Percentiles rank a stretch among this genome's conserved stretches.
phyloP scores from a whole-genome alignment of 2,329 filamentous ascomycete genomes.

The Bipolaris victoriae region DNA sequence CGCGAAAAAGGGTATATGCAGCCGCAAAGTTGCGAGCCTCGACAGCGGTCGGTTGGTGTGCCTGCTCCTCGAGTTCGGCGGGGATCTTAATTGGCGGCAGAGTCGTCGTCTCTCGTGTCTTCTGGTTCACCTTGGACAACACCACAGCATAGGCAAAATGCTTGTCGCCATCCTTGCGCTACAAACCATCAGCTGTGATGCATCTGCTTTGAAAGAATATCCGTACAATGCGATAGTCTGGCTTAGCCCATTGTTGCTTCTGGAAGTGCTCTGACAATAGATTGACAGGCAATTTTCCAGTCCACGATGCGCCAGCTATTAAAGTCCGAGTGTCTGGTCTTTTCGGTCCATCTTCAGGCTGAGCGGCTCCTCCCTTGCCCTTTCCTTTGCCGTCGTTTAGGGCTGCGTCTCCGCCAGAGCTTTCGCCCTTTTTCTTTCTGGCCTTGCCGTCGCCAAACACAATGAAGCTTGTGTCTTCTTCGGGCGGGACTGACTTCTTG shows the following conservation, averaged over 20 bases:
- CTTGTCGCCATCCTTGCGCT: constrained; percentile 75
- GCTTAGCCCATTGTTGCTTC: constrained; percentile 93
- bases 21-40: constrained; percentile 95
- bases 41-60: constrained; percentile 76
- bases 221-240: constrained; percentile 81
- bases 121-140: constrained; percentile 73
- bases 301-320: constrained; percentile 96
- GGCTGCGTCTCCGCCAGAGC: constrained; percentile 13
- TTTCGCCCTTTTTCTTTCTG: constrained; percentile 50
- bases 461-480: constrained; percentile 57
- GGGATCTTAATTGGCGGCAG: constrained; percentile 86
- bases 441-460: constrained; percentile 56
- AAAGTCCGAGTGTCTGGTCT: constrained; percentile 72
- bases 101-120: constrained; percentile 77
- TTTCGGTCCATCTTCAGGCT: constrained; percentile 56
- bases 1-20: constrained; percentile 86
- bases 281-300: constrained; percentile 93
- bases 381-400: constrained; percentile 41
- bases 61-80: constrained; percentile 74
- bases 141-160: constrained; percentile 78
- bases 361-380: constrained; percentile 36
- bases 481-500: constrained; percentile 52
- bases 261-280: constrained; percentile 93
- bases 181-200: not conserved
- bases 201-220: not conserved